Evolutionary conservation across 2,329 filamentous ascomycete species (phyloP).

Genomic region (Paecilomyces variotii): DNA sequence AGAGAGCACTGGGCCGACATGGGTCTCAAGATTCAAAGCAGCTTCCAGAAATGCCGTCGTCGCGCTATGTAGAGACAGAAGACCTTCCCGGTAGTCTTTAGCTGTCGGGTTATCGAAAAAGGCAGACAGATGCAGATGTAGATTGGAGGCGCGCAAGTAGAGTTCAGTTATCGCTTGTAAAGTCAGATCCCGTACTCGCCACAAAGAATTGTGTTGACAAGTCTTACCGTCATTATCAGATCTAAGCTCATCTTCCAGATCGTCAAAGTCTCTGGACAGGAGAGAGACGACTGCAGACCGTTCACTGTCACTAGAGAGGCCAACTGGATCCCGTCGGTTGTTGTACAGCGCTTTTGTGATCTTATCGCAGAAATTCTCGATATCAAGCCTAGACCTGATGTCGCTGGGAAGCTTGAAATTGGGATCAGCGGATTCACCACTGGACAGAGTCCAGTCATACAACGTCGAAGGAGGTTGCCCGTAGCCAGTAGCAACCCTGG

Average conservation of each 20-base stretch:
- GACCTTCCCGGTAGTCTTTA: slow-evolving; percentile 39
- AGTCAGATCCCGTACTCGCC: slow-evolving; percentile 4
- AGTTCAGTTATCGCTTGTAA: slow-evolving; percentile 37
- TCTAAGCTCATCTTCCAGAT: slow-evolving; percentile 45
- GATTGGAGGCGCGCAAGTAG: slow-evolving; percentile 39
- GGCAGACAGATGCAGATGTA: slow-evolving; percentile 42
- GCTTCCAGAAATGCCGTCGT: slow-evolving; percentile 40
- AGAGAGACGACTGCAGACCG: slow-evolving; percentile 38
- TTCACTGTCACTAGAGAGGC: slow-evolving; percentile 39
- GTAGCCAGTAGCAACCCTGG: slow-evolving; percentile 58
- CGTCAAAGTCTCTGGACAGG: slow-evolving; percentile 39
- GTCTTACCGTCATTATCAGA: slow-evolving; percentile 32
- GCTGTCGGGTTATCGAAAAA: slow-evolving; percentile 43
- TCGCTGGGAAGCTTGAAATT: slow-evolving; percentile 45
- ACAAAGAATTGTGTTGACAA: neutral
- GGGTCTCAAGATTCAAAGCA: slow-evolving; percentile 37
- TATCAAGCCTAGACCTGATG: slow-evolving; percentile 44
- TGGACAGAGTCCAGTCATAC: slow-evolving; percentile 51
- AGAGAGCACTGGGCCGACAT: slow-evolving; percentile 40
- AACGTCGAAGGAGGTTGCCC: slow-evolving; percentile 57
- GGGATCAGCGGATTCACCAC: slow-evolving; percentile 34
- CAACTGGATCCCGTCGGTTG: slow-evolving; percentile 47
- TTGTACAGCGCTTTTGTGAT: slow-evolving; percentile 50
- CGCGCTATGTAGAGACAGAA: slow-evolving; percentile 38
- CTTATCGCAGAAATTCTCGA: slow-evolving; percentile 53